A percentile compares a stretch with the other conserved stretches of the same genome.
Conservation (phyloP, 2,329 filamentous ascomycete genomes). For the Triangularia verruculosa region DNA sequence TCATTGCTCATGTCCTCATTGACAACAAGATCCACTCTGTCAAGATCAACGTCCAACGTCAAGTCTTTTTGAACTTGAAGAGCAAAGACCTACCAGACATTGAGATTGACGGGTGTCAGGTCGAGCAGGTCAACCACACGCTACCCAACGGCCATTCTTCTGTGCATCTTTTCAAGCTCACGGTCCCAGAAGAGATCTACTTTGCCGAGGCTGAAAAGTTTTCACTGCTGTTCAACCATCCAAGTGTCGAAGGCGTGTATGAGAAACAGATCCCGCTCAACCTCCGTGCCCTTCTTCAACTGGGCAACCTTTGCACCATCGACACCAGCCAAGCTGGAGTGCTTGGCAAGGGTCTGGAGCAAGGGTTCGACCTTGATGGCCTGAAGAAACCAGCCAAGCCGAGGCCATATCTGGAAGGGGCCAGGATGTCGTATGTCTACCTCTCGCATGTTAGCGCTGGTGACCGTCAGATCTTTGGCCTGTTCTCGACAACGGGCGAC, state of each 20-base stretch:
- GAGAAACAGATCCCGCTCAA: slow-evolving; percentile 89
- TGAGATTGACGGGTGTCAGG: slow-evolving; percentile 77
- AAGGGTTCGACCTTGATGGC: slow-evolving; percentile 83
- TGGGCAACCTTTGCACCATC: slow-evolving; percentile 90
- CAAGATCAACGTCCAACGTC: slow-evolving; percentile 83
- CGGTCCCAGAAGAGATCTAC: slow-evolving; percentile 83
- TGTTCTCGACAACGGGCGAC: slow-evolving; percentile 80
- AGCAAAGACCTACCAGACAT: slow-evolving; percentile 83
- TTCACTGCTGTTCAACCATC: slow-evolving; percentile 79
- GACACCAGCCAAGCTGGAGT: slow-evolving; percentile 88
- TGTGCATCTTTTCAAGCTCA: slow-evolving; percentile 89
- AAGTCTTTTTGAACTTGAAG: slow-evolving; percentile 90
- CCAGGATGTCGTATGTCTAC: slow-evolving; percentile 79
- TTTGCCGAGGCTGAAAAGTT: slow-evolving; percentile 82
- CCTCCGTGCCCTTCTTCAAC: slow-evolving; percentile 79
- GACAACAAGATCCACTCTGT: slow-evolving; percentile 86
- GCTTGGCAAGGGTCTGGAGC: slow-evolving; percentile 85
- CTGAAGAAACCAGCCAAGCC: slow-evolving; percentile 66
- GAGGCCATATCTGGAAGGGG: slow-evolving; percentile 69
- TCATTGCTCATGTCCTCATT: slow-evolving; percentile 86
- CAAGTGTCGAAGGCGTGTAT: slow-evolving; percentile 95
- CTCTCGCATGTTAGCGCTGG: slow-evolving; percentile 89
- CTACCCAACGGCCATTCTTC: slow-evolving; percentile 94
- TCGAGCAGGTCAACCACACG: slow-evolving; percentile 90
- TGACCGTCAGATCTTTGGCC: slow-evolving; percentile 86